phyloP scores from a whole-genome alignment of 1,139 yeast species.

The Diutina mesorugosa region DNA sequence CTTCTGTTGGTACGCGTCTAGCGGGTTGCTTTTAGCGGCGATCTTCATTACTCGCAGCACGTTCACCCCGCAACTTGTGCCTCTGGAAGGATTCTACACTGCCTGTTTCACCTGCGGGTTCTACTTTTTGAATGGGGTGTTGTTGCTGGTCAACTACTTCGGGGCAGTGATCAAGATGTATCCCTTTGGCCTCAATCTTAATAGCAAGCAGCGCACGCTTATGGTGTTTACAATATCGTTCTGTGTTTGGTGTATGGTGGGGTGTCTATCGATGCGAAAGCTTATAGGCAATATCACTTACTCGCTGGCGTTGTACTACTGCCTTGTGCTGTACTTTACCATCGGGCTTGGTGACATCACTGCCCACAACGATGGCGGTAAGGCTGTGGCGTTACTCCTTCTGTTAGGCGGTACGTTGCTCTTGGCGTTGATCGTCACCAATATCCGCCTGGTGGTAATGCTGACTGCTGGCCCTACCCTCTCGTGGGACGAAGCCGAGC shows the following conservation, averaged over 20 bases:
- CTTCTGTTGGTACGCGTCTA: slow-evolving; percentile 49
- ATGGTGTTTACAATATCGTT: slow-evolving; percentile 59
- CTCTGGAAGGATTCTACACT: slow-evolving; percentile 67
- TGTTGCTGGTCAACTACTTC: slow-evolving; percentile 42
- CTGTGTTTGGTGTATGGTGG: slow-evolving; percentile 58
- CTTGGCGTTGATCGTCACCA: slow-evolving; percentile 59
- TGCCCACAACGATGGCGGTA: slow-evolving; percentile 39
- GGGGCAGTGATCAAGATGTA: slow-evolving; percentile 51
- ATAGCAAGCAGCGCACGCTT: slow-evolving; percentile 53
- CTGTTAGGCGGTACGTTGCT: slow-evolving; percentile 58
- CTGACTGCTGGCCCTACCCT: slow-evolving; percentile 49
- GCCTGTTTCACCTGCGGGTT: slow-evolving; percentile 52
- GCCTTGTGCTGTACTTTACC: slow-evolving; percentile 61
- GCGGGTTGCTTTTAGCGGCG: slow-evolving; percentile 35
- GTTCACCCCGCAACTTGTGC: slow-evolving; percentile 9
- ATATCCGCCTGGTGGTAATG: slow-evolving; percentile 53
- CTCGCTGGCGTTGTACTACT: slow-evolving; percentile 57
- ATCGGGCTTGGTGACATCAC: slow-evolving; percentile 69
- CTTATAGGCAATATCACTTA: slow-evolving; percentile 25
- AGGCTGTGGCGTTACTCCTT: slow-evolving; percentile 47
- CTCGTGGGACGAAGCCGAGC: slow-evolving; percentile 49
- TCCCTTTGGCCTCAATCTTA: slow-evolving; percentile 56
- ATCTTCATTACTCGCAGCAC: slow-evolving; percentile 20
- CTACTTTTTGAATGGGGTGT: slow-evolving; percentile 41
- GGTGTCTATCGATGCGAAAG: slow-evolving; percentile 36